phyloP scores from a whole-genome alignment of 2,329 filamentous ascomycete species.

The Zelopaecilomyces penicillatus region DNA sequence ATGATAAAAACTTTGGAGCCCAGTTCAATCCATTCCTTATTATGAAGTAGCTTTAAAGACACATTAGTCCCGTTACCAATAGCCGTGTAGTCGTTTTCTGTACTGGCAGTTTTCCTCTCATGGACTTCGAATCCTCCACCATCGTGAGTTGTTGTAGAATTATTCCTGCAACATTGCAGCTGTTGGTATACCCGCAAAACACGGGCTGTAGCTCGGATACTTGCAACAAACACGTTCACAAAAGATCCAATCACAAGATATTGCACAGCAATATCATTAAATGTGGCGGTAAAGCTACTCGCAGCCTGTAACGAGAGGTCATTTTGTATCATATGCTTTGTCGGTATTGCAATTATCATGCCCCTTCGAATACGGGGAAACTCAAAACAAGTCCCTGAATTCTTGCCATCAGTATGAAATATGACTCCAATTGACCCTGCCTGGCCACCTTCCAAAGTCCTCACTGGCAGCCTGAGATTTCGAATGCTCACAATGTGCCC shows the following conservation, averaged over 20 bases:
- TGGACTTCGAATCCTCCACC: constrained; percentile 44
- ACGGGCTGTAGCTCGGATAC: constrained; percentile 72
- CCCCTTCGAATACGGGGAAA: constrained; percentile 58
- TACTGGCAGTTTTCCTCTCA: constrained; percentile 34
- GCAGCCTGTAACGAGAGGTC: constrained; percentile 54
- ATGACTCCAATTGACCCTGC: constrained; percentile 82
- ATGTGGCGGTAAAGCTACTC: constrained; percentile 62
- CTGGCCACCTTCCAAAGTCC: constrained; percentile 67
- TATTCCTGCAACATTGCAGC: constrained; percentile 5
- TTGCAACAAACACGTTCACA: constrained; percentile 80
- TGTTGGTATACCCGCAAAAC: constrained; percentile 48
- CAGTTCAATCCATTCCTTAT: constrained; percentile 64
- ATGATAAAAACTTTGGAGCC: constrained; percentile 63
- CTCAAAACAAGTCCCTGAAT: constrained; percentile 8
- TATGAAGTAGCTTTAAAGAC: constrained; percentile 59
- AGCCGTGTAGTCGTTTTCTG: constrained; percentile 17
- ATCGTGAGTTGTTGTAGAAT: not conserved
- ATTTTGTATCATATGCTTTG: constrained; percentile 47
- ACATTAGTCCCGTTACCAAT: constrained; percentile 36
- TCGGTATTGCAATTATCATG: constrained; percentile 67
- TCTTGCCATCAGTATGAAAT: constrained; percentile 31
- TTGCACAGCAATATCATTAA: constrained; percentile 54
- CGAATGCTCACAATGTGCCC: constrained; percentile 79
- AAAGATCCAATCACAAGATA: constrained; percentile 58
- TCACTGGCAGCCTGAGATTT: constrained; percentile 77